phyloP scores from a whole-genome alignment of 83 land plant species.

The Picea abies region DNA sequence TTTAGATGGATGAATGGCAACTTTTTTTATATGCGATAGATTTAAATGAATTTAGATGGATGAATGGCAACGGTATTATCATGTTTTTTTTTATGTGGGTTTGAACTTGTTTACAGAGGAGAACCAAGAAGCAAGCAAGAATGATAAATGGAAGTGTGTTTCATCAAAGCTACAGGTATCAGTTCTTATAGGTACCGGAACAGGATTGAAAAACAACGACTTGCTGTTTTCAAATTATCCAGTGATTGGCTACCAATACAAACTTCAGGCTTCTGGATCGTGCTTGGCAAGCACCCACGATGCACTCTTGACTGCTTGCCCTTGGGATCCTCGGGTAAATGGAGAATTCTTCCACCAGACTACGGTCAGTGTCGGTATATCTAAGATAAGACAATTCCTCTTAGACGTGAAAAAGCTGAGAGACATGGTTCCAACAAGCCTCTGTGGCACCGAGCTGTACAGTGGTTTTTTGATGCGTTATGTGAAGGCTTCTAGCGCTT shows the following conservation, averaged over 20 bases:
- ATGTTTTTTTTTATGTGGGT: conserved; percentile 16
- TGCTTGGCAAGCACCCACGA: conserved; percentile 25
- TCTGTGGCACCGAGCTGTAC: conserved; percentile 66
- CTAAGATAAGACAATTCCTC: not conserved
- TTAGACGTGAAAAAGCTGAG: no score
- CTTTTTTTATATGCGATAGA: no score
- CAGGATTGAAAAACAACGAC: conserved; percentile 17
- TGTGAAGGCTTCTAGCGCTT: conserved; percentile 47
- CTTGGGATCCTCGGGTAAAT: no score
- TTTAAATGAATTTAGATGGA: no score
- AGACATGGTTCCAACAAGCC: conserved; percentile 19
- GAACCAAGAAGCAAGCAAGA: no score
- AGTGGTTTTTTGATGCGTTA: conserved; percentile 64
- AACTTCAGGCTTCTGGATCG: conserved; percentile 53
- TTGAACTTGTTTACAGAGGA: no score
- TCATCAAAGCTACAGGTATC: no score
- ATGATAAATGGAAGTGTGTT: not conserved
- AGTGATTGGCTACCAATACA: conserved; percentile 17
- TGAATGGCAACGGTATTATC: no score
- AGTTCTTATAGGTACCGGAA: not conserved
- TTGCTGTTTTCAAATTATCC: no score
- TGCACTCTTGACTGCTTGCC: no score
- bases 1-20: no score
- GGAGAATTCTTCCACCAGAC: conserved; percentile 37
- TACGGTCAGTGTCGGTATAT: conserved; percentile 37